Evolutionary conservation across 2,329 filamentous ascomycete species (phyloP).

Genomic region (Cadophora malorum): DNA sequence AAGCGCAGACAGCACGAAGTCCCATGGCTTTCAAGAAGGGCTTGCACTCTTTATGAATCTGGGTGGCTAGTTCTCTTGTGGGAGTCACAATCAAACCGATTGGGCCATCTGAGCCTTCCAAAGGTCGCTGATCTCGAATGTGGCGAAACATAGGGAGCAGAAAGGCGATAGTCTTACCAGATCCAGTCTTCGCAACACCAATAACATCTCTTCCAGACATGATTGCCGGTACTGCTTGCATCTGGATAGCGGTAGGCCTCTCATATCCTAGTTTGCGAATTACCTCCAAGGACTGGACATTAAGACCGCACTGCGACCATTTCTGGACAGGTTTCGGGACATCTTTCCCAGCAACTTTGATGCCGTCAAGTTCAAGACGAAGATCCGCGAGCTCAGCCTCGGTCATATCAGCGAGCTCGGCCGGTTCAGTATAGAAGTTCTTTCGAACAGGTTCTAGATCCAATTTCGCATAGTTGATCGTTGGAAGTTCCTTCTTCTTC

Average conservation of each 20-base stretch:
- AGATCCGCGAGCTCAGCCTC: constrained; percentile 84
- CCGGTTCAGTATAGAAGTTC: constrained; percentile 92
- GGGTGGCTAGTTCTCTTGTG: constrained; percentile 89
- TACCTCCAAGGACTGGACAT: constrained; percentile 84
- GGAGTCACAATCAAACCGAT: constrained; percentile 91
- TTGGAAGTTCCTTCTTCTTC: constrained; percentile 96
- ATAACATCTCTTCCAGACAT: constrained; percentile 97
- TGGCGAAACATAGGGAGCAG: constrained; percentile 96
- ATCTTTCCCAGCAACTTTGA: constrained; percentile 88
- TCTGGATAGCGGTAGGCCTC: constrained; percentile 90
- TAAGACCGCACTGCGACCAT: constrained; percentile 94
- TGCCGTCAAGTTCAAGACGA: constrained; percentile 88
- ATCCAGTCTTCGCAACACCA: constrained; percentile 96
- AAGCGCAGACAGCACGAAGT: constrained; percentile 87
- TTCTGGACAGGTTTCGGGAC: constrained; percentile 94
- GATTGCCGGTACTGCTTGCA: constrained; percentile 91
- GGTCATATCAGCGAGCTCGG: constrained; percentile 81
- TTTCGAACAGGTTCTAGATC: constrained; percentile 87
- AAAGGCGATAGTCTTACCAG: constrained; percentile 96
- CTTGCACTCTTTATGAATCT: constrained; percentile 94
- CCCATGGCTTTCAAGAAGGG: constrained; percentile 89
- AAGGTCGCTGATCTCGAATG: constrained; percentile 87
- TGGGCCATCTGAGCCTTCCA: constrained; percentile 86
- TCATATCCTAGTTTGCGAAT: constrained; percentile 83
- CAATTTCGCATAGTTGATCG: constrained; percentile 84